Evolutionary conservation across 2,329 filamentous ascomycete species (phyloP).

Genomic region (Rhynchosporium secalis): DNA sequence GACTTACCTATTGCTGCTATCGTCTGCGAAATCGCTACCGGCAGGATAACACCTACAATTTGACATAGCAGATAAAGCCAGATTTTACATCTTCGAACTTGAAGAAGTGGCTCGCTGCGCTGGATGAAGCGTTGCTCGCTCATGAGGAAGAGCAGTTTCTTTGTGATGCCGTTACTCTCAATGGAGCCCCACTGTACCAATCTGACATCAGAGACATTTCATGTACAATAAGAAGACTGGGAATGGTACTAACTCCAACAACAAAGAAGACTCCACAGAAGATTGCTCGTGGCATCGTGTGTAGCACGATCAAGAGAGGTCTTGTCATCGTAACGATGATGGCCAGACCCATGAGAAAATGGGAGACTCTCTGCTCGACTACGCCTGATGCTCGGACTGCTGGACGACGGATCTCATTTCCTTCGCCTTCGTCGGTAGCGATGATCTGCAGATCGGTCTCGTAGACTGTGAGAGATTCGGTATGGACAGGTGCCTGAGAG

Average conservation of each 20-base stretch:
- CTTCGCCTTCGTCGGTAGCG: constrained; percentile 45
- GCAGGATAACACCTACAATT: constrained; percentile 7
- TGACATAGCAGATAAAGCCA: constrained; percentile 14
- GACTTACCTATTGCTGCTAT: constrained; percentile 16
- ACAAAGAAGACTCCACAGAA: constrained; percentile 60
- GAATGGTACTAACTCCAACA: constrained; percentile 48
- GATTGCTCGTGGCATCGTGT: constrained; percentile 54
- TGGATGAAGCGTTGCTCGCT: constrained; percentile 42
- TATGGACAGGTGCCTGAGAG: constrained; percentile 57
- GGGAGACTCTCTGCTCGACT: constrained; percentile 56
- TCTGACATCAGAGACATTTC: neutral
- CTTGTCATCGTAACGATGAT: constrained; percentile 58
- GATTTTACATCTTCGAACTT: constrained; percentile 12
- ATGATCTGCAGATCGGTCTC: constrained; percentile 43
- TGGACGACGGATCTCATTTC: constrained; percentile 46
- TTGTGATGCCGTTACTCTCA: constrained; percentile 53
- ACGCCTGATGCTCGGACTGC: constrained; percentile 48
- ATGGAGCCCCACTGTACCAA: constrained; percentile 46
- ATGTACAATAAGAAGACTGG: neutral
- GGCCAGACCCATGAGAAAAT: constrained; percentile 55
- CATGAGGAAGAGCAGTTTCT: constrained; percentile 52
- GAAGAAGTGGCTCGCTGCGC: neutral
- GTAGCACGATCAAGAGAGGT: constrained; percentile 52
- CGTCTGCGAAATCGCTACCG: constrained; percentile 13
- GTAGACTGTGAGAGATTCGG: constrained; percentile 50